Percentiles rank a stretch among this genome's conserved stretches.
Conservation (phyloP, 805 yeast genomes). For the Yarrowia sp. region DNA sequence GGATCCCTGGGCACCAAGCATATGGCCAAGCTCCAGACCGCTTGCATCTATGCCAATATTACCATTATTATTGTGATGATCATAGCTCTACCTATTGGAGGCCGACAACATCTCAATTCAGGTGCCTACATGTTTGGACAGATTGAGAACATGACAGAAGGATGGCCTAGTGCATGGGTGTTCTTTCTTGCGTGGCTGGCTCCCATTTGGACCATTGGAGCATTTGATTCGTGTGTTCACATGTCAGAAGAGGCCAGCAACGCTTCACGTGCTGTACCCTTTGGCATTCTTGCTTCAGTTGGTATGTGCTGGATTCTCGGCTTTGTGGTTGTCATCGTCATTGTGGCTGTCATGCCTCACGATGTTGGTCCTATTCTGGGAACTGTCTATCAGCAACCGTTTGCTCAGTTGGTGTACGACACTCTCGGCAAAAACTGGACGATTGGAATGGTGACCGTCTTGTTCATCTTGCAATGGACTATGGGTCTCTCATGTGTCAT, state of each 20-base stretch:
- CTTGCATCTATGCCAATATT: conserved; percentile 5
- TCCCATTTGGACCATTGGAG: conserved; percentile 19
- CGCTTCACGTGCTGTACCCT: conserved; percentile 1
- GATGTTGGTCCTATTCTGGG: background rate
- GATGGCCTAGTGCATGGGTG: conserved; percentile 13
- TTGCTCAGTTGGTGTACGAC: conserved; percentile 15
- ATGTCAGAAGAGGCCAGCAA: conserved; percentile 9
- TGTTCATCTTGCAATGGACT: conserved; percentile 13
- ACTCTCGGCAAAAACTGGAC: conserved; percentile 13
- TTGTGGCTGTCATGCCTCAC: conserved; percentile 3
- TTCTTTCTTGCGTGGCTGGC: conserved; percentile 14
- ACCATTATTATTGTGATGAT: conserved; percentile 6
- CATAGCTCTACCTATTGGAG: conserved; percentile 10
- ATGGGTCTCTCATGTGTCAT: conserved; percentile 8
- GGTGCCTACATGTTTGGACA: conserved; percentile 13
- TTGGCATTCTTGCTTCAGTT: conserved; percentile 8
- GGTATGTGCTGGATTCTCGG: conserved; percentile 17
- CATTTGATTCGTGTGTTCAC: conserved; percentile 14
- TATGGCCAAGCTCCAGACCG: conserved; percentile 7
- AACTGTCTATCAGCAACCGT: conserved; percentile 11
- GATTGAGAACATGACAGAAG: conserved; percentile 1
- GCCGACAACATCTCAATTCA: background rate
- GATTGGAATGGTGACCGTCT: background rate
- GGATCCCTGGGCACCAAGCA: conserved; percentile 14
- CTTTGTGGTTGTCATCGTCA: conserved; percentile 2